Conservation (phyloP, 345 rosid species). For the Citrus sp. region DNA sequence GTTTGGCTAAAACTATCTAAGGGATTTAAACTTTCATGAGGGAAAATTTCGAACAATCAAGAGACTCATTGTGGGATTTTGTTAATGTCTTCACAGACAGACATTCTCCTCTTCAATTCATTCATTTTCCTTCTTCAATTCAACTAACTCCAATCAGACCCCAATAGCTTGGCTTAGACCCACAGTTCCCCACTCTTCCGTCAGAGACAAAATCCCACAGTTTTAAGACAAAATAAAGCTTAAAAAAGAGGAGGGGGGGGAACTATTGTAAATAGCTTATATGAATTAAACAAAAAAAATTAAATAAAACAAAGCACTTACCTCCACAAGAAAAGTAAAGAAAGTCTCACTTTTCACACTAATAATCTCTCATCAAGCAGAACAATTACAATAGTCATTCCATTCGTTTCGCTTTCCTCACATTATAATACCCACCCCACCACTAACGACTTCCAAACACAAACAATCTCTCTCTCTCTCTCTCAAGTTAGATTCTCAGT, state of each 20-base stretch:
- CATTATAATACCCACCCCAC: not conserved
- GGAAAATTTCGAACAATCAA: not conserved
- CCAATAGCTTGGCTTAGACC: not conserved
- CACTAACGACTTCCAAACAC: not conserved
- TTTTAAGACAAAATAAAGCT: not conserved
- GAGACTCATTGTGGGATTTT: not conserved
- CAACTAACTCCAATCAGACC: not conserved
- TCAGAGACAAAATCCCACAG: not conserved
- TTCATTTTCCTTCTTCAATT: not conserved
- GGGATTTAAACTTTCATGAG: not conserved
- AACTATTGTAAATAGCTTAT: not conserved
- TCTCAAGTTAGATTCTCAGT: not conserved
- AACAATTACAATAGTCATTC: not conserved
- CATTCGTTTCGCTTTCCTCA: not conserved
- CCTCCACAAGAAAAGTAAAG: too few relatives aligned
- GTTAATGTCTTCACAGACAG: not conserved
- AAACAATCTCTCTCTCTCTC: not conserved
- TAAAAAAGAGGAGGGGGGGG: not conserved
- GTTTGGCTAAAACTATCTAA: not conserved
- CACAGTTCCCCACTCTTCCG: not conserved
- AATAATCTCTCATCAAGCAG: not conserved
- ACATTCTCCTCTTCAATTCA: not conserved
- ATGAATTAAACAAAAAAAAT: too few relatives aligned
- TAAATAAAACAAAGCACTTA: too few relatives aligned
- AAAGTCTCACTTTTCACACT: conserved; percentile 11